These are phyloP conservation scores for Chaetomiaceae sp. DNA, from an alignment of 2,329 filamentous ascomycete species.

Conservation along the genomic window DNA sequence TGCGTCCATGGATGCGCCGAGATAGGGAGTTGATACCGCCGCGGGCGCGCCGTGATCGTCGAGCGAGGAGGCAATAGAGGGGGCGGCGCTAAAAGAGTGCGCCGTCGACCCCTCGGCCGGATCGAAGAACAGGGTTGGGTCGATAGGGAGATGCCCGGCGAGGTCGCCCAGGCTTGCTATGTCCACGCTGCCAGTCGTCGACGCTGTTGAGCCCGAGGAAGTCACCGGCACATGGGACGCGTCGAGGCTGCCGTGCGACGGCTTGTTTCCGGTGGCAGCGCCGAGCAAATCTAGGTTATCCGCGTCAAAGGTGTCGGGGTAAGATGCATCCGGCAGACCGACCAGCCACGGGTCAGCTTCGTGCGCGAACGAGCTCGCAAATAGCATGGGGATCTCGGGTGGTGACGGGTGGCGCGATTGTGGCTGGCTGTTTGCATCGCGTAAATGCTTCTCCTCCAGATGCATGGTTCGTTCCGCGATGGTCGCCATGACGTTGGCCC, in stretches of 20 bases:
- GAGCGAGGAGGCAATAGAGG: constrained; percentile 20
- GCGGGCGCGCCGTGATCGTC: constrained; percentile 16
- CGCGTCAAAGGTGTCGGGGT: background rate
- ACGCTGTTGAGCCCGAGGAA: constrained; percentile 1
- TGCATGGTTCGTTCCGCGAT: constrained; percentile 33
- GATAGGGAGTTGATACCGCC: constrained; percentile 10
- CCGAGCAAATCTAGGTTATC: background rate
- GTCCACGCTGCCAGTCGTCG: constrained; percentile 9
- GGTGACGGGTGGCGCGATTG: constrained; percentile 13
- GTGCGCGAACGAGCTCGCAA: constrained; percentile 2
- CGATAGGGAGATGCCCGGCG: constrained; percentile 20
- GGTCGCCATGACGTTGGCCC: constrained; percentile 27
- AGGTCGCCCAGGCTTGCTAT: constrained; percentile 5
- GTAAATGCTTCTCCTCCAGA: constrained; percentile 25
- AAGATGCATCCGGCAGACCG: constrained; percentile 1
- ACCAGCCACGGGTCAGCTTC: constrained; percentile 9
- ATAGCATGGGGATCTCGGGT: constrained; percentile 8
- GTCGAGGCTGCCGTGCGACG: background rate
- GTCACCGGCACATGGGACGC: constrained; percentile 2
- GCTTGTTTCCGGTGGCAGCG: background rate
- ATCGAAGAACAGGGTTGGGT: constrained; percentile 21
- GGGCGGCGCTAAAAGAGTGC: constrained; percentile 18
- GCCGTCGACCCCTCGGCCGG: constrained; percentile 15
- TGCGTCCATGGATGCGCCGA: constrained; percentile 6
- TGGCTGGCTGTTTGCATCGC: constrained; percentile 4